Evolutionary conservation across 2,329 filamentous ascomycete species (phyloP).

Genomic region (Fusarium verticillioides): DNA sequence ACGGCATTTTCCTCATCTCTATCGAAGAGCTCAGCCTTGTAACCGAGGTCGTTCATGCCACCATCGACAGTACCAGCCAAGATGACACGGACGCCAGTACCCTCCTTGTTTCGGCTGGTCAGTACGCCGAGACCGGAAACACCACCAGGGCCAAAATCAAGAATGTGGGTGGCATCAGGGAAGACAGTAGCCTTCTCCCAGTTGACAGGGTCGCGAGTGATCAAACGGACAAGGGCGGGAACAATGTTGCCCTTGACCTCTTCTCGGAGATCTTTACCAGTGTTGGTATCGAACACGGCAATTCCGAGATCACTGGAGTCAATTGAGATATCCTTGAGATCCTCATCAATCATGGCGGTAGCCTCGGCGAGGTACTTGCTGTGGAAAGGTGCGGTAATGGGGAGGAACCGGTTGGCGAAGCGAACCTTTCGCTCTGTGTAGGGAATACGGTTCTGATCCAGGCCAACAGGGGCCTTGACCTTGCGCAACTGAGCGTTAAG

Average conservation of each 20-base stretch:
- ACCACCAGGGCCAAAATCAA: conserved; percentile 96
- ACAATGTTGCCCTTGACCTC: conserved; percentile 82
- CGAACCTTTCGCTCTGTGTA: conserved; percentile 96
- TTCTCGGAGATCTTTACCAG: conserved; percentile 82
- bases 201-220: conserved; percentile 92
- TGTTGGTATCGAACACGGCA: conserved; percentile 90
- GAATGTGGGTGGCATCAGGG: conserved; percentile 88
- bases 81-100: conserved; percentile 95
- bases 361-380: conserved; percentile 91
- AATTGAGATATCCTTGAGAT: conserved; percentile 85
- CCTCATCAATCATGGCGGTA: conserved; percentile 83
- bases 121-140: conserved; percentile 95
- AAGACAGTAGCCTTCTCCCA: conserved; percentile 97
- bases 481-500: conserved; percentile 95
- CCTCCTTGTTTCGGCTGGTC: conserved; percentile 99
- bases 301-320: conserved; percentile 79
- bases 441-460: conserved; percentile 94
- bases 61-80: conserved; percentile 93
- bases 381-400: conserved; percentile 98
- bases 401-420: conserved; percentile 96
- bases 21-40: conserved; percentile 98
- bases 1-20: conserved; percentile 94
- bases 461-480: conserved; percentile 95
- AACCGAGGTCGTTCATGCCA: conserved; percentile 89
- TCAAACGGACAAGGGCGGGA: conserved; percentile 87